phyloP scores from a whole-genome alignment of 257 asterid genomes.

The Solanum pimpinellifolium region DNA sequence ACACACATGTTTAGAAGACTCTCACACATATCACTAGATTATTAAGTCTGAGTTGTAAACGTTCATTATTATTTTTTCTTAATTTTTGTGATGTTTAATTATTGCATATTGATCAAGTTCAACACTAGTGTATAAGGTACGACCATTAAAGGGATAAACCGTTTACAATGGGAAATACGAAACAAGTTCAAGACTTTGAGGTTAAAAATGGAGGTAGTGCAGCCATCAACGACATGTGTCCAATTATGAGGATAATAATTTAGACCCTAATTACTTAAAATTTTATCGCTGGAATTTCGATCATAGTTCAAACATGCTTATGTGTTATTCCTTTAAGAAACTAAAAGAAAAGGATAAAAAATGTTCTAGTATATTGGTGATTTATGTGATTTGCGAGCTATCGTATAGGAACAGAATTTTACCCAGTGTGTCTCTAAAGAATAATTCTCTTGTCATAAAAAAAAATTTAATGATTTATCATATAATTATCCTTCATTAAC shows the following conservation, averaged over 20 bases:
- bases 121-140: not conserved
- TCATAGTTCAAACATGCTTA: not conserved
- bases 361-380: not conserved
- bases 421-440: no score
- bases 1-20: not conserved
- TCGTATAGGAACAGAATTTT: no score
- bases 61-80: not conserved
- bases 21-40: not conserved
- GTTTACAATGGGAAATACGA: not conserved
- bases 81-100: not conserved
- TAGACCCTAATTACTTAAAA: not conserved
- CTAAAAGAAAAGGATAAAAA: not conserved
- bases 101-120: not conserved
- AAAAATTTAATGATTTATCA: not conserved
- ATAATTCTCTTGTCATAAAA: no score
- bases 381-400: no score
- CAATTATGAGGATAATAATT: not conserved
- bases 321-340: not conserved
- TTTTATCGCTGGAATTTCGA: no score
- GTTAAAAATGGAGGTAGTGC: not conserved
- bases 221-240: not conserved
- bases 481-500: not conserved
- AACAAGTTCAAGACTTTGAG: not conserved
- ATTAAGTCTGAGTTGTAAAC: not conserved
- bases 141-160: not conserved